Evolutionary conservation across 2,329 filamentous ascomycete species (phyloP), one percentile per base, ranked within the genome.

Genomic region (Penicillium sp.): DNA sequence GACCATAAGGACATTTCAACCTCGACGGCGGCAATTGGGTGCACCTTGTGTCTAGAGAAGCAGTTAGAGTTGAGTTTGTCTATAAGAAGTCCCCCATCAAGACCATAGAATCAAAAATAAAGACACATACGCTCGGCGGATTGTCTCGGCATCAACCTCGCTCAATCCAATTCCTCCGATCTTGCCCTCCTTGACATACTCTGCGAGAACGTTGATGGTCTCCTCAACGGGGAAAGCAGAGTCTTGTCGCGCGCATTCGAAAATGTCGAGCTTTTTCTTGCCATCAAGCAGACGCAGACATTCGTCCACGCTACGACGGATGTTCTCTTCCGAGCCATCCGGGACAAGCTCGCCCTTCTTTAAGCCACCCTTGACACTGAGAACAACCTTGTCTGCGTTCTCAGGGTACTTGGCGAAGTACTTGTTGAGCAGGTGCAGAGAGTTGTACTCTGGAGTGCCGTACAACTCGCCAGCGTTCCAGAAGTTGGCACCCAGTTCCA

Each of bases 401-500:
- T 86, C 83, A 1, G 87, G 86, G 67, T 89, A 83, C 59, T 81
- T 80, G 33, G 78, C 78, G 67, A 89, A 88, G 74, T 89, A 89
- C 27, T 79, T 77, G 59, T 84, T 80, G 31, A 89, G 73, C 10
- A 89, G 73, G 33, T 82, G 81, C 66, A 87, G 72, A 2, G 81
- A 84, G 74, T 88, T 87, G 66, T 79, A 79, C 21, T 83, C 77
- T 1, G 81, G 69, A 0, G 71, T 80, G 40, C 87, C 87, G 73
- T 90, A 90, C 68, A 89, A 82, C 67, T 88, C 85, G 61, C 80
- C 86, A 38, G 78, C 85, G 65, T 87, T 88, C 85, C 86, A 89
- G 66, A 81, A 76, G 58, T 79, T 79, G 51, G 77, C 74, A 33
- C 79, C 78, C 2, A 73, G 66, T 25, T 74, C 71, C 25, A 86